Base-by-base conservation (phyloP, 202 grass and related monocot genomes). In the Setaria italica region DNA sequence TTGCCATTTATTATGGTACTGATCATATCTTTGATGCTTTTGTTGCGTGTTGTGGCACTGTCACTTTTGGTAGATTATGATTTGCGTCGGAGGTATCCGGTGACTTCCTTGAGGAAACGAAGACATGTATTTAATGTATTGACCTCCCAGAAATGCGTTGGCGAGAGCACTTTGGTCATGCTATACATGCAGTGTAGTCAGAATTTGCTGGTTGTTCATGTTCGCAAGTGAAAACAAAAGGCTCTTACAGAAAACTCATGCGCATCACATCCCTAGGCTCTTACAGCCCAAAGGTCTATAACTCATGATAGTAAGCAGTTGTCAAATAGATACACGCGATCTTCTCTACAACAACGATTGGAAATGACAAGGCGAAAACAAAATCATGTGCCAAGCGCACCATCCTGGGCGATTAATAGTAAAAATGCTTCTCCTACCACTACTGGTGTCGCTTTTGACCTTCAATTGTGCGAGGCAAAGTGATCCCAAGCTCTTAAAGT, bases 271-370 rank as follows among this genome's bases (percentile, higher is more conserved):
- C 43, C 39, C 39, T 2, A 41, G 39, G 39, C 39, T 41, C 39
- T 41, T 41, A 45, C 50, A 32, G 48, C 10, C 74, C 33, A 25
- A 84, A 67, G 49, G 76, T 56, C 72, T 50, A 67, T 60, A 90
- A 72, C 25, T 66, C 30, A 32, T 35, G 13, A 60, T 65, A 70
- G 34, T 17, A 84, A 71, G 35, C 29, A 77, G 69, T 45, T 12
- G 29, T 39, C 19, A n/a, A 35, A 72, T 63, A 85, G 37, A 79
- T 37, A 75, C 88, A 69, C 4, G n/a, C 21, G n/a, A 47, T 85
- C 82, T 67, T 53, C 58, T 87, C 67, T 86, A 84, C 49, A 79
- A 15, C 41, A 68, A 49, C 1, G 7, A 79, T 17, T 60, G 15
- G 8, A 11, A 67, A 82, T 12, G 3, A 66, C 37, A 50, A 33